A percentile compares a stretch with the other conserved stretches of the same genome.
phyloP scores from a whole-genome alignment of 805 yeast species.

The Pichia pseudocactophila region DNA sequence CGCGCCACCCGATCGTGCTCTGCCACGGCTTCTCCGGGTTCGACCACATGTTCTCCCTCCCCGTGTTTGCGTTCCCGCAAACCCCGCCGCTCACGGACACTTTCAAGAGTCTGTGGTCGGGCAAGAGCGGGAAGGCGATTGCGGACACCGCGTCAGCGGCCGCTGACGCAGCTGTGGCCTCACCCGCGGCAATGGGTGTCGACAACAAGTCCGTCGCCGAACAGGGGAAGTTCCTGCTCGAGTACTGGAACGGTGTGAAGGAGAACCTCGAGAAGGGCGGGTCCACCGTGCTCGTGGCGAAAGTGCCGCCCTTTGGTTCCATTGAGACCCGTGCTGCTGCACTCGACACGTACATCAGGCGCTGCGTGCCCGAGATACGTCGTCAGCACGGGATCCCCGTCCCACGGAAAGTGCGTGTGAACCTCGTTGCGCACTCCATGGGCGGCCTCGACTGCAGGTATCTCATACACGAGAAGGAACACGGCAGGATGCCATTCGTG shows the following conservation, averaged over 20 bases:
- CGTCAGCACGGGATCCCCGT: constrained; percentile 22
- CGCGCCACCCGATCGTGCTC: constrained; percentile 25
- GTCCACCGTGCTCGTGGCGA: constrained; percentile 58
- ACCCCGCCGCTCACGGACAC: constrained; percentile 1
- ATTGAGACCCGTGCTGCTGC: constrained; percentile 59
- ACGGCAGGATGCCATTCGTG: constrained; percentile 22
- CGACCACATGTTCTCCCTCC: constrained; percentile 11
- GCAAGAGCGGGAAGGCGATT: too few species aligned
- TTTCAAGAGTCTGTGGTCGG: not conserved
- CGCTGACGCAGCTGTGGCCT: too few species aligned
- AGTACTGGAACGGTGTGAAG: constrained; percentile 79
- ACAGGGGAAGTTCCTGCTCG: constrained; percentile 36
- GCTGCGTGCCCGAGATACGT: constrained; percentile 11
- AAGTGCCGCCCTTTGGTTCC: constrained; percentile 75
- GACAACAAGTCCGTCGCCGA: constrained; percentile 7
- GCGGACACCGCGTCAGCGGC: too few species aligned
- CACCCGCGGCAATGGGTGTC: constrained; percentile 4
- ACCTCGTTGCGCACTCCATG: constrained; percentile 85
- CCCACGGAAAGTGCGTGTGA: constrained; percentile 41
- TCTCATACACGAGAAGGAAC: constrained; percentile 42
- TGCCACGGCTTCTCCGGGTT: constrained; percentile 19
- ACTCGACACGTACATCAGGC: constrained; percentile 43
- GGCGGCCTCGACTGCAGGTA: constrained; percentile 86
- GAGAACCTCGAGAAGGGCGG: constrained; percentile 54
- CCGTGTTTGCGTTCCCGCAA: not conserved